These are phyloP conservation scores for Scutellaria barbata DNA, from an alignment of 257 asterid genomes.

Conservation along the genomic window DNA sequence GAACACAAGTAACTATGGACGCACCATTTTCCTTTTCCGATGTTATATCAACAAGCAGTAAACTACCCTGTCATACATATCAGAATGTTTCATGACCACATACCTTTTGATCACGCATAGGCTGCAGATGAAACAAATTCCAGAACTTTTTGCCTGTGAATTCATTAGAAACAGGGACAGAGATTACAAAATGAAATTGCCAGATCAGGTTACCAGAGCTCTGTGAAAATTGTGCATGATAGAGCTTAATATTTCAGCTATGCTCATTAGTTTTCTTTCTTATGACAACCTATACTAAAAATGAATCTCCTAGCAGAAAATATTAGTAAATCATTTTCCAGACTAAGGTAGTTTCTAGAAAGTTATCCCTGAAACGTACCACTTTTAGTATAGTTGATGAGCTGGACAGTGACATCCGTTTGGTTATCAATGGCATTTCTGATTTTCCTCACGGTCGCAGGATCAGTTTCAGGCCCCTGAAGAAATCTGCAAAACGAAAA, in stretches of 20 bases:
- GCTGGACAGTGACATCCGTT: conserved; percentile 95
- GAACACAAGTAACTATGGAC: background rate
- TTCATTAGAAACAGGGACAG: conserved; percentile 18
- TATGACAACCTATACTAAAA: background rate
- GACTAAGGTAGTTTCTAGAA: background rate
- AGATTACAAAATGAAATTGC: background rate
- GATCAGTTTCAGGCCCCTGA: conserved; percentile 99
- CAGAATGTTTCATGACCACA: conserved; percentile 7
- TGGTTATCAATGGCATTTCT: conserved; percentile 91
- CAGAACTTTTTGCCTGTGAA: conserved; percentile 90
- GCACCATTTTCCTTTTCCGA: background rate
- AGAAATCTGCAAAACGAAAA: conserved; percentile 65
- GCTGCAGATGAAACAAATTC: conserved; percentile 98
- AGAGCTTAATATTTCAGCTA: conserved; percentile 6
- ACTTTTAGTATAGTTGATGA: conserved; percentile 93
- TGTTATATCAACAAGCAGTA: conserved; percentile 1
- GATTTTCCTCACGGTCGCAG: conserved; percentile 84
- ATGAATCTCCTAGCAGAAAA: background rate
- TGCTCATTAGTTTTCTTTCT: conserved; percentile 6
- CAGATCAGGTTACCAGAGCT: background rate
- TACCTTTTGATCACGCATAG: conserved; percentile 99
- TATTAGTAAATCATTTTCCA: conserved; percentile 5
- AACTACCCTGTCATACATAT: background rate
- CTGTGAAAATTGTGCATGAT: background rate
- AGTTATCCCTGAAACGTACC: conserved; percentile 52